These are phyloP conservation scores for Nannochloris sp. DNA, from an alignment of 139 green algal species.

Conservation along the genomic window DNA sequence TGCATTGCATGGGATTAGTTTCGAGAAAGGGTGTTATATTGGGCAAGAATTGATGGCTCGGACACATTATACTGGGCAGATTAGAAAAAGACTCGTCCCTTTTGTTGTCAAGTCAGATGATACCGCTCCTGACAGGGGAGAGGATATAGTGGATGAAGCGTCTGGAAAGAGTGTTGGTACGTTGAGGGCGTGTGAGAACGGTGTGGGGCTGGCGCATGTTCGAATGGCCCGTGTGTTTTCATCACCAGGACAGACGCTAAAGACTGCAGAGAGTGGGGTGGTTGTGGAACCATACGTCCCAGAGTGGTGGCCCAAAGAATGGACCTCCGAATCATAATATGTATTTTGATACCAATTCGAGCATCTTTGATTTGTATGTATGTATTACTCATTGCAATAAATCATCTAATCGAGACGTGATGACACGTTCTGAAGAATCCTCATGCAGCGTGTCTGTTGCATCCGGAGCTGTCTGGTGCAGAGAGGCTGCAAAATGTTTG, in stretches of 20 bases:
- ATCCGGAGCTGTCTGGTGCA: too few relatives aligned
- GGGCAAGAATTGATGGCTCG: constrained; percentile 82
- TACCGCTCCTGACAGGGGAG: background rate
- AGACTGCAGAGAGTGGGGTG: background rate
- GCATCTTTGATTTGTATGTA: too few relatives aligned
- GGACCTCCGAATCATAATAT: constrained; percentile 23
- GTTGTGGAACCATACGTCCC: constrained; percentile 22
- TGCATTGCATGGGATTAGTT: constrained; percentile 76
- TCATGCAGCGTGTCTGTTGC: too few relatives aligned
- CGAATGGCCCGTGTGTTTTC: constrained; percentile 3
- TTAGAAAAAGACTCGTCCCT: constrained; percentile 79
- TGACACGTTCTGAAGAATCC: too few relatives aligned
- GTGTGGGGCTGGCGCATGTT: constrained; percentile 40
- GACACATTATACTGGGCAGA: constrained; percentile 63
- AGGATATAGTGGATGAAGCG: background rate
- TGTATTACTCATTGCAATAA: too few relatives aligned
- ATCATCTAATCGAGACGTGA: too few relatives aligned
- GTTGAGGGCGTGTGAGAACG: constrained; percentile 17
- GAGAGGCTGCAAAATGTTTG: too few relatives aligned
- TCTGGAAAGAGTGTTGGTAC: constrained; percentile 7
- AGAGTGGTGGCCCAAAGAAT: constrained; percentile 33
- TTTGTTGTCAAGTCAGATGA: constrained; percentile 16
- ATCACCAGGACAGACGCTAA: background rate
- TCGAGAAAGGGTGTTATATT: constrained; percentile 91
- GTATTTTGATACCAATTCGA: too few relatives aligned